phyloP scores from a whole-genome alignment of 495 filamentous ascomycete species.

The Trichoderma asperelloides region DNA sequence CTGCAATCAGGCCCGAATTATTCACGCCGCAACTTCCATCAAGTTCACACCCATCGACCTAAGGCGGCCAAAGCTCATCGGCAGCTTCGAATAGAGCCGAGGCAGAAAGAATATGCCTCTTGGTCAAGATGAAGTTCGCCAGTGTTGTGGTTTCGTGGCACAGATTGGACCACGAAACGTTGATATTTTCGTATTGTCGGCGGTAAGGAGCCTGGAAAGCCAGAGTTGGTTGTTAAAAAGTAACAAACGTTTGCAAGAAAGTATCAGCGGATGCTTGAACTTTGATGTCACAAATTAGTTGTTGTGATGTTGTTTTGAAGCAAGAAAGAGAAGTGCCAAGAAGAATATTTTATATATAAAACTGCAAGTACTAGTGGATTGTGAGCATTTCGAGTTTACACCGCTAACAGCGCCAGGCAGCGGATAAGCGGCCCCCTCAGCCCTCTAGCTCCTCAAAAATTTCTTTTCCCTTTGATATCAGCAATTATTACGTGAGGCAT shows the following conservation, averaged over 20 bases:
- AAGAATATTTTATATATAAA: background rate
- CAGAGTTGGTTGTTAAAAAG: background rate
- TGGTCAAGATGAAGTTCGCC: background rate
- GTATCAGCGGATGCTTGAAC: background rate
- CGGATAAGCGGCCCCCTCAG: background rate
- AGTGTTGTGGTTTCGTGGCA: background rate
- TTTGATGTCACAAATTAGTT: background rate
- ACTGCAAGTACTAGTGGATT: too few species aligned
- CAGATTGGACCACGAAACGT: background rate
- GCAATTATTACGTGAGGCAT: background rate
- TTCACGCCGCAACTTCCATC: background rate
- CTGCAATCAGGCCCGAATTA: background rate
- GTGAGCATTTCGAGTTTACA: background rate
- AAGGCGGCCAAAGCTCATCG: conserved; percentile 2
- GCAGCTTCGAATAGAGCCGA: background rate
- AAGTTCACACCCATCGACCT: background rate
- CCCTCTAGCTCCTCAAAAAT: background rate
- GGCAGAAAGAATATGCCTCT: background rate
- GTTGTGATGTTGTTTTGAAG: background rate
- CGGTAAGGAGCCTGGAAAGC: background rate
- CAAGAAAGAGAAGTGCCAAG: background rate
- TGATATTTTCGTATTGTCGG: background rate
- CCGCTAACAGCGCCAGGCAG: background rate
- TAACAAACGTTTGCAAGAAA: background rate
- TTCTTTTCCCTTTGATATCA: background rate